Base-by-base conservation (phyloP, 352 stramenopile species). In the Phytopythium oedochilum region DNA sequence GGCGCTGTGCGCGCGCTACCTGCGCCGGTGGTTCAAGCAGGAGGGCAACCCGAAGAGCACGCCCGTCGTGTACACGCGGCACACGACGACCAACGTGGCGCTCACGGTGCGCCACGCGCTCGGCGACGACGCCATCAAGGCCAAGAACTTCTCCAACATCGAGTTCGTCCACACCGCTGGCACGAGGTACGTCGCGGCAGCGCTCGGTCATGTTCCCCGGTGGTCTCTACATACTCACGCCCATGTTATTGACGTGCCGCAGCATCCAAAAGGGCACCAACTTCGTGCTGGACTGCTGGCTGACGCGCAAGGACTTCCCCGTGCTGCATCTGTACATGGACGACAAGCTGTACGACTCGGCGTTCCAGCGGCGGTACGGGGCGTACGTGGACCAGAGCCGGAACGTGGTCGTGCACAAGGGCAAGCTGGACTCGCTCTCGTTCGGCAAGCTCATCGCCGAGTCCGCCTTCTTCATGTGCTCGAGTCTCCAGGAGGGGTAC, bases 401-500 rank as follows among this genome's bases (percentile, higher is more conserved):
- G 1, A 80, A 80, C 35, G 42, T 80, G 7, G 39, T 55, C 38
- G 45, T 82, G 17, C 66, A 77, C 26, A 62, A 60, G 6, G 71
- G 62, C 20, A 59, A 72, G 40, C 28, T 86, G 38, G 55, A 70
- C 20, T 49, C 75, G 8, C 35, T n/a, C n/a, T n/a, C n/a, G n/a
- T 89, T 79, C 46, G 73, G 69, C 9, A 61, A 71, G 40, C 36
- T 82, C 17, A 3, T 89, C 42, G 65, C 68, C 0, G 64, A 83
- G 31, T 48, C 73, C 0, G 46, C 71, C 1, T 80, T 78, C 28
- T 75, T 89, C 43, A 53, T 87, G 26, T 86, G 72, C 18, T 60
- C 78, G 43, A 89, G 76, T 34, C 49, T 48, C 3, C 64, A 72
- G 42, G 78, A 89, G 71, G 77, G 75, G 15, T 89, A 81, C 46